Evolutionary conservation across 805 yeast genomes (phyloP).

Genomic region (Myxozyma neotropica): DNA sequence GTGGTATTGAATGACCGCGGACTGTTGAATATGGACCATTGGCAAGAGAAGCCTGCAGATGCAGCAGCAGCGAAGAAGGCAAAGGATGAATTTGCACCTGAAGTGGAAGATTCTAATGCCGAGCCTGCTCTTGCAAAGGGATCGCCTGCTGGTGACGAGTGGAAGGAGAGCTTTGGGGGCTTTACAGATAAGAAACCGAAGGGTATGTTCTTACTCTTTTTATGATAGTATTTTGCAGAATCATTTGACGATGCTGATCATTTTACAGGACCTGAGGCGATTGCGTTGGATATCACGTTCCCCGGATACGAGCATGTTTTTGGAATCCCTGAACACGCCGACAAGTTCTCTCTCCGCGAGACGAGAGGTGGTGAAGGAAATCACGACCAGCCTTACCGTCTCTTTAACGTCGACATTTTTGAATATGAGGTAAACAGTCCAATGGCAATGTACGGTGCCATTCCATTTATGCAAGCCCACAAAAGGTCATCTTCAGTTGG

Average conservation of each 20-base stretch:
- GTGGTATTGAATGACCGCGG: constrained; percentile 67
- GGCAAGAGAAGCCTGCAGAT: constrained; percentile 52
- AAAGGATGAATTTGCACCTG: constrained; percentile 16
- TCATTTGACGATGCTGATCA: not conserved
- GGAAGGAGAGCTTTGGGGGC: constrained; percentile 74
- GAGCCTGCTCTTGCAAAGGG: constrained; percentile 46
- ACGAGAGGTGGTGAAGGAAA: constrained; percentile 50
- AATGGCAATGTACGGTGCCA: constrained; percentile 92
- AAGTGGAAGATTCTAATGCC: constrained; percentile 40
- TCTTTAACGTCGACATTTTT: constrained; percentile 92
- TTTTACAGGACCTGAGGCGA: constrained; percentile 69
- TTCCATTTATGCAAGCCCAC: constrained; percentile 81
- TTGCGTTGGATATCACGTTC: constrained; percentile 77
- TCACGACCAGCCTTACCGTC: constrained; percentile 72
- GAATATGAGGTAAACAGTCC: constrained; percentile 84
- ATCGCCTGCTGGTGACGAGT: constrained; percentile 68
- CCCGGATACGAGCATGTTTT: constrained; percentile 63
- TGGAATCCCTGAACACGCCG: constrained; percentile 98
- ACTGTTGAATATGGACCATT: constrained; percentile 82
- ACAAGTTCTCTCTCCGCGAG: constrained; percentile 69
- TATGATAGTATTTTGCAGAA: no score
- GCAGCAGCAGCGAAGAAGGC: not conserved
- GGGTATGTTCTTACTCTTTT: constrained; percentile 48
- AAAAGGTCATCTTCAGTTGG: constrained; percentile 65
- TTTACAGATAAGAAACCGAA: constrained; percentile 63